Percentiles rank a stretch among this genome's conserved stretches.
Evolutionary conservation across 2,329 filamentous ascomycete species (phyloP).

Genomic region (Canariomyces notabilis): DNA sequence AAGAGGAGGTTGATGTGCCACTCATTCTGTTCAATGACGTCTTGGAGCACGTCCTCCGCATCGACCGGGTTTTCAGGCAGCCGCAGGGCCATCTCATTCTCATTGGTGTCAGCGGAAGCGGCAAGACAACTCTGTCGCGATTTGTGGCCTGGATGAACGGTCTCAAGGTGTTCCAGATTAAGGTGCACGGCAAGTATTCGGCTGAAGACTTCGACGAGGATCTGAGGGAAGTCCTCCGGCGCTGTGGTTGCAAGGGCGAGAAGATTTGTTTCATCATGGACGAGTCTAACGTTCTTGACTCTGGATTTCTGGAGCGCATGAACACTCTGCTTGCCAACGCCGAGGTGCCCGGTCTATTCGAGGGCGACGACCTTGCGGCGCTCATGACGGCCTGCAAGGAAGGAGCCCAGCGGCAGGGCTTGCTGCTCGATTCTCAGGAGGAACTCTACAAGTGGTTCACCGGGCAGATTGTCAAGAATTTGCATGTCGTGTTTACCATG

Average conservation of each 20-base stretch:
- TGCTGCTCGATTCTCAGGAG: constrained; percentile 94
- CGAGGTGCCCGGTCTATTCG: constrained; percentile 97
- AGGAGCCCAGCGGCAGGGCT: constrained; percentile 89
- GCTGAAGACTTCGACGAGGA: constrained; percentile 99
- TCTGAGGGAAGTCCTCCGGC: constrained; percentile 83
- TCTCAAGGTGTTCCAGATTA: constrained; percentile 98
- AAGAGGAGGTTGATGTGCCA: constrained; percentile 98
- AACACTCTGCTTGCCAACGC: constrained; percentile 97
- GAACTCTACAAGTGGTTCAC: constrained; percentile 99
- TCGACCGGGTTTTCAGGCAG: constrained; percentile 97
- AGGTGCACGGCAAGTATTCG: constrained; percentile 97
- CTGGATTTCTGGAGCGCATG: constrained; percentile 98
- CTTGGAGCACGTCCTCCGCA: constrained; percentile 93
- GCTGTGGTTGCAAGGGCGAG: constrained; percentile 95
- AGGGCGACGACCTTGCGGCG: constrained; percentile 97
- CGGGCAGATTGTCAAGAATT: constrained; percentile 96
- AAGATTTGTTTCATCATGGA: constrained; percentile 99
- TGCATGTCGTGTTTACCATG: constrained; percentile 99
- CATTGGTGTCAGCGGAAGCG: constrained; percentile 96
- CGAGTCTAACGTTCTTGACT: constrained; percentile 96
- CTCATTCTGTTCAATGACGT: constrained; percentile 99
- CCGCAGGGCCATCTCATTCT: constrained; percentile 97
- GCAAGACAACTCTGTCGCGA: constrained; percentile 94
- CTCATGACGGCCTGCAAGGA: constrained; percentile 99
- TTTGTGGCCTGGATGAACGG: constrained; percentile 99